phyloP scores from a whole-genome alignment of 768 basidiomycete species.

The Leucocoprinus leucothites region DNA sequence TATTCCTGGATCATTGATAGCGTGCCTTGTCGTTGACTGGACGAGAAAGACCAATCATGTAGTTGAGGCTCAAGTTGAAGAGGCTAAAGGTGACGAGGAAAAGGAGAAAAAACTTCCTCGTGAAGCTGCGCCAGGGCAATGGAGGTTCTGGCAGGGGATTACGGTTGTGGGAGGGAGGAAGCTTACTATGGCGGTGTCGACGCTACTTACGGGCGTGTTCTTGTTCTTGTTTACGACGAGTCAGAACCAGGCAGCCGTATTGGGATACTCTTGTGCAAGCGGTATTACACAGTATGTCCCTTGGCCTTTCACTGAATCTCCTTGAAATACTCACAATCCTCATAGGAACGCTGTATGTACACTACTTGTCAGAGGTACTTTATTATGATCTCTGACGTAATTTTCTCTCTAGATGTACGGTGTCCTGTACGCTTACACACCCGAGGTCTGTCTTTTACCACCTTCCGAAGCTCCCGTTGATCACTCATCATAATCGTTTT shows the following conservation, averaged over 20 bases:
- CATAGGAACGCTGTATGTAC: conserved; percentile 7
- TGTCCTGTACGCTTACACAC: conserved; percentile 54
- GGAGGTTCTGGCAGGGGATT: conserved; percentile 6
- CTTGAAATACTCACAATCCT: no score
- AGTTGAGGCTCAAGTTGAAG: neutral
- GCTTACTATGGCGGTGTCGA: conserved; percentile 42
- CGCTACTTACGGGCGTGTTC: conserved; percentile 42
- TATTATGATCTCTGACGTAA: neutral
- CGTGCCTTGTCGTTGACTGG: conserved; percentile 42
- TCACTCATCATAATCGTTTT: neutral
- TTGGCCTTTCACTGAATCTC: neutral
- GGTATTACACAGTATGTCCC: conserved; percentile 36
- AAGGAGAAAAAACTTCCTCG: neutral
- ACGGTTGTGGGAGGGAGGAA: conserved; percentile 44
- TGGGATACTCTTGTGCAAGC: conserved; percentile 45
- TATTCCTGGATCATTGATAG: conserved; percentile 46
- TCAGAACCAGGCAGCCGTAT: conserved; percentile 31
- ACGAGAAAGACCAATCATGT: conserved; percentile 27
- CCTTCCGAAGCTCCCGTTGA: neutral
- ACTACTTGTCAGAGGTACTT: neutral
- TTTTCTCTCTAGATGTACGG: conserved; percentile 40
- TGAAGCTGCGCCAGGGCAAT: neutral
- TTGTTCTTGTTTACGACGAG: conserved; percentile 52
- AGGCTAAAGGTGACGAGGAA: neutral
- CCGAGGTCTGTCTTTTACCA: conserved; percentile 32